These are phyloP conservation scores for Neurospora sp. DNA, from an alignment of 2,329 filamentous ascomycete species.

Conservation along the genomic window DNA sequence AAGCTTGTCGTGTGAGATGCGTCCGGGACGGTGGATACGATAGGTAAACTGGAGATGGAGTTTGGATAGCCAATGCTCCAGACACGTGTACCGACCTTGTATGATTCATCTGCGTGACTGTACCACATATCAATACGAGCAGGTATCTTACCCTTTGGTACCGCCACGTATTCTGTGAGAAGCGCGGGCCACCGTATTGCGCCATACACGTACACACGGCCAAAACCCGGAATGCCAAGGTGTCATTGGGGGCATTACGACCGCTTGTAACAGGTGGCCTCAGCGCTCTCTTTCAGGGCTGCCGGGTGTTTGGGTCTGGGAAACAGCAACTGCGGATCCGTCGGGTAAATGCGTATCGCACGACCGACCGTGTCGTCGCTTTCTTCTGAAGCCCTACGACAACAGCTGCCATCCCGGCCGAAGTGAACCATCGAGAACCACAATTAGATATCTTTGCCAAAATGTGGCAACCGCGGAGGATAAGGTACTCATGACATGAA, in stretches of 20 bases:
- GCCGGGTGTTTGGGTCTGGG: constrained; percentile 3
- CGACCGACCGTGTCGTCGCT: constrained; percentile 9
- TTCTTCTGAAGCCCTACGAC: background rate
- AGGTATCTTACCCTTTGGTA: background rate
- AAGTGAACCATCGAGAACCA: background rate
- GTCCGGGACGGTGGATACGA: background rate
- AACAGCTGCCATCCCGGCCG: background rate
- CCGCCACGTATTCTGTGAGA: background rate
- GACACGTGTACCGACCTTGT: background rate
- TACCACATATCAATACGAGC: background rate
- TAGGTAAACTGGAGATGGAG: background rate
- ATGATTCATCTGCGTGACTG: background rate
- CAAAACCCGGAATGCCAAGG: background rate
- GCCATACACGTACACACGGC: background rate
- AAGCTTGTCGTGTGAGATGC: background rate
- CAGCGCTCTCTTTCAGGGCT: background rate
- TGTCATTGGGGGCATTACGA: background rate
- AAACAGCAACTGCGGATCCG: constrained; percentile 14
- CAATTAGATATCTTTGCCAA: background rate
- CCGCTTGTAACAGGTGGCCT: background rate
- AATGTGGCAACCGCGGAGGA: background rate
- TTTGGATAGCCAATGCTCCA: background rate
- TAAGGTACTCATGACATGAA: background rate
- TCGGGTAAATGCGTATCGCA: constrained; percentile 16
- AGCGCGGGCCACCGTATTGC: background rate